phyloP scores from a whole-genome alignment of 805 yeast species.

The Cyberlindnera bimundalis region DNA sequence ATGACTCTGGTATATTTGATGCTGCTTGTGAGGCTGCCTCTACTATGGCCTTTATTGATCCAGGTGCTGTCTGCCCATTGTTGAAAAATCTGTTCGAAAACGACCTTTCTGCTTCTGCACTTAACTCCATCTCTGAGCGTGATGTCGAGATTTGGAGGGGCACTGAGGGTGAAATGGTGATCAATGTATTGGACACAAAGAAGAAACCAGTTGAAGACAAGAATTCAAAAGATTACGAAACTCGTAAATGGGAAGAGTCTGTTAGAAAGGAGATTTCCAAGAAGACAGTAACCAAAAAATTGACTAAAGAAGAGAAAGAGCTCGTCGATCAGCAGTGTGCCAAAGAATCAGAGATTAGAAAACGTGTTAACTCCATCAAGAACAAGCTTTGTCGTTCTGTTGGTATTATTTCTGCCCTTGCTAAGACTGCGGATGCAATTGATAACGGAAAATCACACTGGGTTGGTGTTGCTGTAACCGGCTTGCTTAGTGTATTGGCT shows the following conservation, averaged over 20 bases:
- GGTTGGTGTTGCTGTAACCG: conserved; percentile 64
- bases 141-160: conserved; percentile 66
- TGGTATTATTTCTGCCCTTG: conserved; percentile 50
- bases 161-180: conserved; percentile 64
- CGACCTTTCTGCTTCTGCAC: conserved; percentile 34
- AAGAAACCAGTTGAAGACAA: conserved; percentile 52
- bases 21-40: conserved; percentile 50
- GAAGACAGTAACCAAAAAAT: conserved; percentile 48
- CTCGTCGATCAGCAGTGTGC: conserved; percentile 59
- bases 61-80: conserved; percentile 51
- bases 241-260: conserved; percentile 84
- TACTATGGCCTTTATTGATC: conserved; percentile 54
- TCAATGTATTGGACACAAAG: conserved; percentile 52
- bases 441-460: conserved; percentile 67
- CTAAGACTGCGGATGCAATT: conserved; percentile 43
- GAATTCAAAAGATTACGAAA: conserved; percentile 81
- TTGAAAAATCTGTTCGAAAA: conserved; percentile 40
- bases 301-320: conserved; percentile 73
- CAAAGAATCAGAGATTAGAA: conserved; percentile 58
- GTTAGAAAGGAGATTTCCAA: conserved; percentile 71
- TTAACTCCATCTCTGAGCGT: conserved; percentile 38
- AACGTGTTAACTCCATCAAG: conserved; percentile 37
- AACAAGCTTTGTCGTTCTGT: conserved; percentile 45
- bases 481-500: conserved; percentile 44
- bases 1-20: conserved; percentile 40